These are phyloP conservation scores for Populus alba DNA, from an alignment of 345 rosid genomes.

Conservation along the genomic window DNA sequence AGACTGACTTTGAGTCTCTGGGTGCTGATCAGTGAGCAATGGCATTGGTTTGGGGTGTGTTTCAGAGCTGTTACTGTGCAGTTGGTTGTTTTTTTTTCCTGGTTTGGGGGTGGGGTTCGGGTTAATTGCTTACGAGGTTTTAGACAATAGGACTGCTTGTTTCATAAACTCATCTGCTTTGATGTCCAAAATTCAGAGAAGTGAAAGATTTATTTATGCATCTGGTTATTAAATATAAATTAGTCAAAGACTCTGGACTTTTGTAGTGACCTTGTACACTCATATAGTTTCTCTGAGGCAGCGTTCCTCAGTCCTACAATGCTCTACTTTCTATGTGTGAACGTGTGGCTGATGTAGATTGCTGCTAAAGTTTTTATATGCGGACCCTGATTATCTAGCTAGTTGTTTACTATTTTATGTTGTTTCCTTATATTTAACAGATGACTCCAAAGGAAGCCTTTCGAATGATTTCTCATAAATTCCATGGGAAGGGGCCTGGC, in stretches of 20 bases:
- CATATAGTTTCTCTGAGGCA: not conserved
- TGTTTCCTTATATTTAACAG: conserved; percentile 36
- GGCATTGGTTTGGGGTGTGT: not conserved
- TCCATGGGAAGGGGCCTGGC: conserved; percentile 98
- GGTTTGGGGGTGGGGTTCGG: too few relatives aligned
- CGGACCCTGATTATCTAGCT: not conserved
- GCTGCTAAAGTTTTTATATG: not conserved
- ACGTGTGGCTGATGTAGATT: not conserved
- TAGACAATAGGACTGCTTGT: not conserved
- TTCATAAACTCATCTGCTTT: not conserved
- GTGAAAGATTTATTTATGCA: not conserved
- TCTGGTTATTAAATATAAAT: too few relatives aligned
- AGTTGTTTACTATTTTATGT: not conserved
- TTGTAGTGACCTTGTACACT: not conserved
- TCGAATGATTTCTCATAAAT: conserved; percentile 75
- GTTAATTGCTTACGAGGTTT: not conserved
- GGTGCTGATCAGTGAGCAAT: not conserved
- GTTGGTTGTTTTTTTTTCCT: not conserved
- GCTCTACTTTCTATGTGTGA: not conserved
- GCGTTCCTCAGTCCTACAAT: not conserved
- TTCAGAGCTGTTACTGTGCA: conserved; percentile 1
- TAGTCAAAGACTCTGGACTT: not conserved
- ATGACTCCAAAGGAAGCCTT: conserved; percentile 95
- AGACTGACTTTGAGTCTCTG: not conserved
- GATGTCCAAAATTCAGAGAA: not conserved